These are phyloP conservation scores for Friedmanniomyces simplex DNA, from an alignment of 495 filamentous ascomycete genomes.

Conservation along the genomic window DNA sequence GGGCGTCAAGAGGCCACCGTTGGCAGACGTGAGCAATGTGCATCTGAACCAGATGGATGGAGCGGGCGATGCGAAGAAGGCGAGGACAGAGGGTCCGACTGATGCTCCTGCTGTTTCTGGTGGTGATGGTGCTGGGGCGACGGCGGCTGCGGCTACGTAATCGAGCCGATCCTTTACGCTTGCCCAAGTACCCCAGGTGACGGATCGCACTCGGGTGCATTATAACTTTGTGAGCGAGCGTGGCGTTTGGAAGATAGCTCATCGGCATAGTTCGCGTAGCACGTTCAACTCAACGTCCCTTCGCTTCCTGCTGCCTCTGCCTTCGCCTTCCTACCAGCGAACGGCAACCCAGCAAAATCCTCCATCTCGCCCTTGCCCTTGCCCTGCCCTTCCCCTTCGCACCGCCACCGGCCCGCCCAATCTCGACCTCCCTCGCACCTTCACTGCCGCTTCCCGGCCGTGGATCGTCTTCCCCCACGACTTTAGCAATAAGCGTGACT, in stretches of 20 bases:
- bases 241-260: background rate
- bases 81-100: constrained; percentile 1
- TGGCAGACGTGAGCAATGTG: constrained; percentile 34
- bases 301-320: background rate
- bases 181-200: background rate
- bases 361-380: constrained; percentile 19
- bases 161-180: background rate
- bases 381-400: background rate
- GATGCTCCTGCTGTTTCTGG: background rate
- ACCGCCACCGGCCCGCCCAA: background rate
- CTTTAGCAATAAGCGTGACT: constrained; percentile 66
- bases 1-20: constrained; percentile 43
- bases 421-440: background rate
- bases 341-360: constrained; percentile 16
- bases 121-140: background rate
- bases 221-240: background rate
- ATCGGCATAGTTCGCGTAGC: background rate
- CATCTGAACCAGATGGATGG: constrained; percentile 14
- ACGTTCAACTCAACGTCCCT: background rate
- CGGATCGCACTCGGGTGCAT: background rate
- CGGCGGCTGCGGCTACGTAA: background rate
- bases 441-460: background rate
- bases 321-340: background rate
- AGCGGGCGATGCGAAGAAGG: constrained; percentile 20
- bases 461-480: constrained; percentile 45